Evolutionary conservation across 208 protist genomes (phyloP).

Genomic region (Trypanosoma melophagium): DNA sequence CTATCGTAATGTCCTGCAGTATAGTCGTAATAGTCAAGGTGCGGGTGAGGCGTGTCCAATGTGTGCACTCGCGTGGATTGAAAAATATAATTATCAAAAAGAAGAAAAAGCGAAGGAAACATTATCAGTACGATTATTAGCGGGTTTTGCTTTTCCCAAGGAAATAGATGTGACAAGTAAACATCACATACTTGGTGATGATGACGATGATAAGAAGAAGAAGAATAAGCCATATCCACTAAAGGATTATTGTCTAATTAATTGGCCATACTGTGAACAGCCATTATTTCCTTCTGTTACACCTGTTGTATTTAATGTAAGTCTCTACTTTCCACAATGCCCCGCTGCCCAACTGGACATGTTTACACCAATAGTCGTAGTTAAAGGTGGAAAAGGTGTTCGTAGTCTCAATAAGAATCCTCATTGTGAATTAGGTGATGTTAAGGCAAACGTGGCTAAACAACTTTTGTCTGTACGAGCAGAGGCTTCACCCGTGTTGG

Average conservation of each 20-base stretch:
- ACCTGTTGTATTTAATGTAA: conserved; percentile 93
- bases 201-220: background rate
- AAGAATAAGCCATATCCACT: background rate
- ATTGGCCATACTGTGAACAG: conserved; percentile 94
- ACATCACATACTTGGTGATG: conserved; percentile 11
- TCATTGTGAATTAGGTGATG: background rate
- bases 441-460: conserved; percentile 8
- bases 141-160: conserved; percentile 22
- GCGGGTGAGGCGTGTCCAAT: conserved; percentile 52
- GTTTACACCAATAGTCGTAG: background rate
- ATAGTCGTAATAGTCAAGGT: conserved; percentile 57
- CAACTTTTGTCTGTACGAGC: conserved; percentile 14
- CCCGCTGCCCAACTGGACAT: conserved; percentile 5
- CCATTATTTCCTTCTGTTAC: conserved; percentile 69
- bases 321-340: conserved; percentile 41
- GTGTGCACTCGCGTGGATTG: conserved; percentile 34
- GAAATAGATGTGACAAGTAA: conserved; percentile 22
- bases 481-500: conserved; percentile 12
- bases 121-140: background rate
- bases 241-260: conserved; percentile 14
- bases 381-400: conserved; percentile 17
- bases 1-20: conserved; percentile 40
- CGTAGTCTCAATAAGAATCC: conserved; percentile 2
- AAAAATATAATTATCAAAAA: background rate
- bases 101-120: background rate